A percentile compares a stretch with the other conserved stretches of the same genome.
Conservation (phyloP, 2,329 filamentous ascomycete species). For the Graphilbum fragrans region DNA sequence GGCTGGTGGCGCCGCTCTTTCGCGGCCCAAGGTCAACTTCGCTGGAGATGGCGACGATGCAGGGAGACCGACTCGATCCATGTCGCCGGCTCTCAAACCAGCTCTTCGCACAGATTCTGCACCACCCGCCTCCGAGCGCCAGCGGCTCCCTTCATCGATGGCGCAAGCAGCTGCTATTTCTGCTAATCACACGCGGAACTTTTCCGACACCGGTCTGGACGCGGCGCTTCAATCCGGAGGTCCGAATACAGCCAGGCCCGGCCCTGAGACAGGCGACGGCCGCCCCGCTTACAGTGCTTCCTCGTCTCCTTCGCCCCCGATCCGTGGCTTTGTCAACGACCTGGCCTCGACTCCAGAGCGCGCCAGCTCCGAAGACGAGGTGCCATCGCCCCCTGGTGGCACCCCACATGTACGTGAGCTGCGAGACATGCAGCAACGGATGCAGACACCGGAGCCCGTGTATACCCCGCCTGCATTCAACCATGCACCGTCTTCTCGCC, state of each 20-base stretch:
- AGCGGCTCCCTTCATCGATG: conserved; percentile 22
- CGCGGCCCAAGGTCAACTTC: conserved; percentile 42
- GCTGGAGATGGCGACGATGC: conserved; percentile 41
- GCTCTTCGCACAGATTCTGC: conserved; percentile 36
- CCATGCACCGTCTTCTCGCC: conserved; percentile 60
- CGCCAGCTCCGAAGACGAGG: conserved; percentile 45
- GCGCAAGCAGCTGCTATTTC: conserved; percentile 14
- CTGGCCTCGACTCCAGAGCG: conserved; percentile 36
- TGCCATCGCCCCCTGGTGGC: conserved; percentile 13
- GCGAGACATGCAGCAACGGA: conserved; percentile 37
- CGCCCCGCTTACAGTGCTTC: neutral
- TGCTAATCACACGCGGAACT: conserved; percentile 30
- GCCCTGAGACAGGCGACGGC: no score
- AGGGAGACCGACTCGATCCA: conserved; percentile 39
- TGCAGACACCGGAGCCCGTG: conserved; percentile 64
- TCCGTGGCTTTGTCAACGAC: conserved; percentile 28
- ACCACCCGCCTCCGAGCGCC: conserved; percentile 28
- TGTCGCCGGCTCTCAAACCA: conserved; percentile 28
- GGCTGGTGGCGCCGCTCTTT: neutral
- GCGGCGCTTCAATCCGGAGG: no score
- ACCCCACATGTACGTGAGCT: conserved; percentile 35
- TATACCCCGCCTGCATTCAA: conserved; percentile 66
- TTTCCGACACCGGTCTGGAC: conserved; percentile 30
- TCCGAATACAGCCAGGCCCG: no score
- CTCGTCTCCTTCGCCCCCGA: conserved; percentile 17